These are phyloP conservation scores for Boletus calvinii DNA, from an alignment of 1,284 basidiomycete genomes.

Conservation along the genomic window DNA sequence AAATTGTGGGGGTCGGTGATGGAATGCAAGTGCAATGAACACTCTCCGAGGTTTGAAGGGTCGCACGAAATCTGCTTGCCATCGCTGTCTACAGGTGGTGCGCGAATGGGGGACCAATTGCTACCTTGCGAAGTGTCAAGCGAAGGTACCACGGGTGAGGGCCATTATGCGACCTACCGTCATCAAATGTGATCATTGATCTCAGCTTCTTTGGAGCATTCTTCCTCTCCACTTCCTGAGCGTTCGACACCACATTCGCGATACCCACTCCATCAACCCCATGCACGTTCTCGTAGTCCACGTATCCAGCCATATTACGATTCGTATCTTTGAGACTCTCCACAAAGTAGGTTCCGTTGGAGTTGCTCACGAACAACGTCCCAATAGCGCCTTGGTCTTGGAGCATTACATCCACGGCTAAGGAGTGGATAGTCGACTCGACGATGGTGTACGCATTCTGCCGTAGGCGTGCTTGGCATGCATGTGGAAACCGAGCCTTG, in stretches of 20 bases:
- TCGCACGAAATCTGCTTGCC: slow-evolving; percentile 68
- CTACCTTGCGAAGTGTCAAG: slow-evolving; percentile 46
- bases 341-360: slow-evolving; percentile 94
- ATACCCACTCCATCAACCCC: slow-evolving; percentile 94
- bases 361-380: slow-evolving; percentile 92
- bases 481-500: slow-evolving; percentile 83
- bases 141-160: background rate
- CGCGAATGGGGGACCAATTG: slow-evolving; percentile 69
- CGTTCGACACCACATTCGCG: slow-evolving; percentile 84
- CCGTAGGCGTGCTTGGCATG: slow-evolving; percentile 70
- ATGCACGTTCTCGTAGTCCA: slow-evolving; percentile 91
- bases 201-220: slow-evolving; percentile 66
- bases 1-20: slow-evolving; percentile 91
- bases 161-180: slow-evolving; percentile 51
- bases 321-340: slow-evolving; percentile 90
- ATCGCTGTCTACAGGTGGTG: slow-evolving; percentile 63
- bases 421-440: slow-evolving; percentile 88
- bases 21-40: slow-evolving; percentile 89
- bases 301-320: slow-evolving; percentile 82
- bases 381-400: slow-evolving; percentile 76
- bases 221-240: slow-evolving; percentile 74
- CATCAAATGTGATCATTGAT: slow-evolving; percentile 88
- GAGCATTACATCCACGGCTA: slow-evolving; percentile 90
- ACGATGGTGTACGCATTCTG: slow-evolving; percentile 97
- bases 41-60: slow-evolving; percentile 52